Evolutionary conservation across 2,329 filamentous ascomycete genomes (phyloP), one percentile per base, ranked within the genome.

Genomic region (Ophiosphaerella narmari): DNA sequence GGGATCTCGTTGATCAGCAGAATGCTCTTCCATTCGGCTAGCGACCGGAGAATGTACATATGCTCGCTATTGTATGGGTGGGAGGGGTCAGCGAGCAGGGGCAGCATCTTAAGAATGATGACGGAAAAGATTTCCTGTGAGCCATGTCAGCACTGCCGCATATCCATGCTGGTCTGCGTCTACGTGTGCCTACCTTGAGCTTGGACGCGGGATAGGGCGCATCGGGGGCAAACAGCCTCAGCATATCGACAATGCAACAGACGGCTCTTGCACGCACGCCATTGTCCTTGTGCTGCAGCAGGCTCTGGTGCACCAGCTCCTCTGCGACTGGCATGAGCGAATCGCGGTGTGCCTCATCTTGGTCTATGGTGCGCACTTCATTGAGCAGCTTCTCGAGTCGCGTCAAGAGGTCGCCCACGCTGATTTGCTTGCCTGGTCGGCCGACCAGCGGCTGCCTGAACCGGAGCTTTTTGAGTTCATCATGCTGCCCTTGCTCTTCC

Each of bases 1-100:
- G 91, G 87, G 34, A 97, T 84, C 63, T 99, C 94, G 54, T 90
- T 89, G 60, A 99, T 83, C 35, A 99, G 84, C 7, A 97, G 84
- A 36, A 99, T 90, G 75, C 91, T 97, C 80, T 97, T 96, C 62
- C 96, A 89, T 61, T 96, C 91, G 48, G 91, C 87, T 26, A 99
- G 82, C 14, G 92, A 97, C 54, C 86, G 85, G 53, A 99, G 80
- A 55, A 97, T 89, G 68, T 95, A 94, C 74, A 94, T 86, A 76
- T 99, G 91, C 74, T 97, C 92, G 55, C 86, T 86, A 74, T 96
- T 93, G 79, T 97, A 97, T 8, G 92, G 87, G 70, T 96, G 88
- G 34, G 87, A 87, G 11, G 92, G 90, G 65, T 96, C 88, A 65
- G 90, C 88, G 23, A 97, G 84, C 39, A 91, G 86, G 39, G 92